These are phyloP conservation scores for Passiflora organensis DNA, from an alignment of 345 rosid genomes.

Conservation along the genomic window DNA sequence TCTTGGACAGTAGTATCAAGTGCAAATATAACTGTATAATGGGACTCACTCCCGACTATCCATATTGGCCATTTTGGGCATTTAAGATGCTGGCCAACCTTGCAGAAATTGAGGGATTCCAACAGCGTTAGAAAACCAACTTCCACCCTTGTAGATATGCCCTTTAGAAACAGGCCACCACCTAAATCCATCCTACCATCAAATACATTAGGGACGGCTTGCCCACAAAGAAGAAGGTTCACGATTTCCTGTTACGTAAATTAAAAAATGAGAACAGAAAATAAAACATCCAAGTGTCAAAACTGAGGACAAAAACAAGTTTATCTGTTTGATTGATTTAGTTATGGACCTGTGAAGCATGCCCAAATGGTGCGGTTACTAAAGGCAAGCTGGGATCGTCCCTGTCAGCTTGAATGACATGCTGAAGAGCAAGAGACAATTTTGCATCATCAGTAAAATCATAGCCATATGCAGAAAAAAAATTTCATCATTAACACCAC, in stretches of 20 bases:
- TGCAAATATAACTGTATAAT: constrained; percentile 91
- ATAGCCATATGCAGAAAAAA: neutral
- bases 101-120: constrained; percentile 92
- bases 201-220: constrained; percentile 94
- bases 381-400: constrained; percentile 89
- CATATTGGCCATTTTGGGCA: constrained; percentile 98
- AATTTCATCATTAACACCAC: neutral
- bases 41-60: constrained; percentile 99
- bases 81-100: constrained; percentile 90
- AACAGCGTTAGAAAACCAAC: constrained; percentile 96
- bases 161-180: constrained; percentile 91
- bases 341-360: constrained; percentile 86
- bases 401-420: constrained; percentile 82
- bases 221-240: constrained; percentile 84
- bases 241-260: constrained; percentile 76
- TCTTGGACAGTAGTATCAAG: constrained; percentile 81
- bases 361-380: constrained; percentile 98
- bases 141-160: constrained; percentile 70
- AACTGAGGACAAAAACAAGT: no score
- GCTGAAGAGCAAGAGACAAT: constrained; percentile 35
- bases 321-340: no score
- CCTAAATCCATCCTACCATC: constrained; percentile 98
- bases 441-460: constrained; percentile 6
- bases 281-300: constrained; percentile 1
- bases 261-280: constrained; percentile 6